Base-by-base conservation (phyloP, 1,139 yeast species). In the Protomyces inundatus region DNA sequence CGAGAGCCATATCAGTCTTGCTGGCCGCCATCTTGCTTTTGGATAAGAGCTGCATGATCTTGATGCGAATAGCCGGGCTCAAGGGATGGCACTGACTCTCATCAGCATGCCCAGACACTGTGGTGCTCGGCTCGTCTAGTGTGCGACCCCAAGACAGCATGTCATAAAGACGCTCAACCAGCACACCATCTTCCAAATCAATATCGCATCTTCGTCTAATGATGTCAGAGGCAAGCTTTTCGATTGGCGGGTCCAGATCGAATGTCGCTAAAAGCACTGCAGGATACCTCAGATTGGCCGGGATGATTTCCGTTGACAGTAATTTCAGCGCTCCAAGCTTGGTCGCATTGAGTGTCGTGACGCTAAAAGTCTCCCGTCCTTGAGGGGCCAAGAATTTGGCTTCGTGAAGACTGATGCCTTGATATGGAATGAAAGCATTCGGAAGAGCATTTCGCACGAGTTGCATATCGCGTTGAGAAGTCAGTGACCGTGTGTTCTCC, bases 331-430 rank as follows among this genome's bases (percentile, higher is more conserved):
- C 75, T 1, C 81, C 78, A 12, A 74, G 76, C 70, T 86, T 88
- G 48, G 81, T 81, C 0, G 69, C 71, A 1, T 77, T 69, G 50
- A 88, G 74, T 33, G 81, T 84, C 0, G 79, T 78, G 1, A 82
- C 76, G 54, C 81, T 81, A 70, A 81, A 84, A 0, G 81, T 72
- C 0, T 84, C 82, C 12, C 91, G 90, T 4, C 95, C 89, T 67
- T 83, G 83, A 62, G 80, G 80, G 0, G 89, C 85, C 70, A 89
- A 82, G 70, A 84, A 88, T 0, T 81, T 73, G 39, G 81, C 79
- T 64, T 87, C 89, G 0, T 73, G 73, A 6, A 0, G 79, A 72
- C 33, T 84, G 78, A 65, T 90, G 75, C 0, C 96, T 96, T 0
- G 93, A 88, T 61, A 83, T 78, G 61, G 81, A 40, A 23, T 23